Percentiles rank a stretch among this genome's conserved stretches.
phyloP scores from a whole-genome alignment of 2,329 filamentous ascomycete genomes.

The Colletotrichum coccodes region DNA sequence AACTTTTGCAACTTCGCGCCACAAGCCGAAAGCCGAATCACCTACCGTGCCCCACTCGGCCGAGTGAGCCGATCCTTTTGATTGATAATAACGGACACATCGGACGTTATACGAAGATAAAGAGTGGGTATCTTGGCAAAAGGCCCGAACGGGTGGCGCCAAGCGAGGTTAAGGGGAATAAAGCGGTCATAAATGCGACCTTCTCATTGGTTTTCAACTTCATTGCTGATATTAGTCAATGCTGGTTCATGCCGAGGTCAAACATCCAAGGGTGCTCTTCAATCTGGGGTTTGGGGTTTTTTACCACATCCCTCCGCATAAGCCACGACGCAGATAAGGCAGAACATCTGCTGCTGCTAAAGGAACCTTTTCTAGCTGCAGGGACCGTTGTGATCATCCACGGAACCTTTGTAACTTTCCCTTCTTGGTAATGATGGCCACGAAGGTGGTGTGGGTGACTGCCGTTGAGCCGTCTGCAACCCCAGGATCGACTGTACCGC shows the following conservation, averaged over 20 bases:
- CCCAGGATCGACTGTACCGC: too few relatives aligned
- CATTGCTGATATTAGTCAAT: slow-evolving; percentile 14
- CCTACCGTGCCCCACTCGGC: slow-evolving; percentile 24
- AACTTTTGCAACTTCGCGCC: slow-evolving; percentile 26
- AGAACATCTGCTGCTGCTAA: background rate
- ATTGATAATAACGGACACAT: slow-evolving; percentile 12
- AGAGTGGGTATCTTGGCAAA: slow-evolving; percentile 25
- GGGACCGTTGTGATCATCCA: background rate
- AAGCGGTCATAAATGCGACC: slow-evolving; percentile 1
- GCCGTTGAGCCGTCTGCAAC: background rate
- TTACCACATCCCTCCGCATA: background rate
- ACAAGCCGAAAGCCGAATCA: slow-evolving; percentile 11
- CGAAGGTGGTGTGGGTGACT: background rate
- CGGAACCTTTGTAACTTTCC: slow-evolving; percentile 4
- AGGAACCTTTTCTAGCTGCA: background rate
- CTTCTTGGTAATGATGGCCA: background rate
- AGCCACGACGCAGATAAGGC: background rate
- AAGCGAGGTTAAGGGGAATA: slow-evolving; percentile 28
- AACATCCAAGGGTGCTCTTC: background rate
- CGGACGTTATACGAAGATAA: slow-evolving; percentile 12
- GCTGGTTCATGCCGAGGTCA: slow-evolving; percentile 18
- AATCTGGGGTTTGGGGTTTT: slow-evolving; percentile 7
- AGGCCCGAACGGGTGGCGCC: slow-evolving; percentile 32
- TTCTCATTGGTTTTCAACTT: background rate
- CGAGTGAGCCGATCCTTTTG: slow-evolving; percentile 22